A percentile compares a stretch with the other conserved stretches of the same genome.
Evolutionary conservation across 2,329 filamentous ascomycete species (phyloP).

Genomic region (Pyrenochaeta sp.): DNA sequence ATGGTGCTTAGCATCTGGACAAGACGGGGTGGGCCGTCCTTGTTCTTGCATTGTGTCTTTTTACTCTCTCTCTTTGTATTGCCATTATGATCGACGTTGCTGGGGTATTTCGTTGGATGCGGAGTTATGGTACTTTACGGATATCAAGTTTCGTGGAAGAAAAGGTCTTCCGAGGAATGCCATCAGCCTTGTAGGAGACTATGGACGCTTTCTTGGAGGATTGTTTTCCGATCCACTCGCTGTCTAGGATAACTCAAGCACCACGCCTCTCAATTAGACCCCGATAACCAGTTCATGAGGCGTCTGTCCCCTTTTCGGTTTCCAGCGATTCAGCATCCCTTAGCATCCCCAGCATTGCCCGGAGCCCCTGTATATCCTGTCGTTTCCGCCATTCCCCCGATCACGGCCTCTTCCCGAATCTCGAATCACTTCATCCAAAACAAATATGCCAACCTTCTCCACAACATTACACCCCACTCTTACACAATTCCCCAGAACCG

Average conservation of each 20-base stretch:
- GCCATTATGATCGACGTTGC: conserved; percentile 30
- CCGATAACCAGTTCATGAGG: neutral
- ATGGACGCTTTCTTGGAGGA: no score
- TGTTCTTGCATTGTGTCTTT: conserved; percentile 47
- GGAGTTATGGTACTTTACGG: neutral
- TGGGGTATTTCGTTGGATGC: neutral
- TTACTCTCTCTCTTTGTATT: conserved; percentile 37
- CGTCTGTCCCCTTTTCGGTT: neutral
- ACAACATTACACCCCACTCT: conserved; percentile 16
- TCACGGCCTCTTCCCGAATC: neutral
- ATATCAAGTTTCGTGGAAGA: neutral
- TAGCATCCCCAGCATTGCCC: conserved; percentile 15
- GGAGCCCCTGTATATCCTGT: conserved; percentile 10
- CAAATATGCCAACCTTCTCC: neutral
- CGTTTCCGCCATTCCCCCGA: conserved; percentile 10
- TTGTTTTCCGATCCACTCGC: no score
- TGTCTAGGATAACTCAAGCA: neutral
- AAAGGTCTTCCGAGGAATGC: neutral
- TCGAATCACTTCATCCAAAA: conserved; percentile 9
- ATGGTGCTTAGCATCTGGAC: conserved; percentile 46
- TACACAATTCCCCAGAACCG: neutral
- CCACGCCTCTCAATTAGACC: neutral
- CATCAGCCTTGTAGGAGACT: neutral
- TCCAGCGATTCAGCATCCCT: conserved; percentile 16
- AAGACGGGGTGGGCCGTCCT: conserved; percentile 51